A percentile compares a stretch with the other conserved stretches of the same genome.
phyloP scores from a whole-genome alignment of 176 grass and related monocot species.

The Hordeum vulgare region DNA sequence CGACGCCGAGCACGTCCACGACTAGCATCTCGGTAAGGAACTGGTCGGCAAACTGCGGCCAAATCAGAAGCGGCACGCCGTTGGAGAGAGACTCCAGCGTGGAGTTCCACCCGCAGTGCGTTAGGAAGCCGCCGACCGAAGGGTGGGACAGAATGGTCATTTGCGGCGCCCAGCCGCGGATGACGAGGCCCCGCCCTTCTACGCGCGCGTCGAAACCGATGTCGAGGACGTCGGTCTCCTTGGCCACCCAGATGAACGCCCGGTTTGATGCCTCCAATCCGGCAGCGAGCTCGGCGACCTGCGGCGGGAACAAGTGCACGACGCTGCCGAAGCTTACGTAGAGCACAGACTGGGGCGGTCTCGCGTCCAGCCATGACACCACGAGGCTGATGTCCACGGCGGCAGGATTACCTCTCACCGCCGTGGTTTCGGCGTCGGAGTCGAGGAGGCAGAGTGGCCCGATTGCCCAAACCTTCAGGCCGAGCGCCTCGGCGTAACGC shows the following conservation, averaged over 20 bases:
- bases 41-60: constrained; percentile 64
- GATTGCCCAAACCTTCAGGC: constrained; percentile 34
- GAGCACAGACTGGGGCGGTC: constrained; percentile 25
- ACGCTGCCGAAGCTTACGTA: constrained; percentile 52
- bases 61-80: constrained; percentile 60
- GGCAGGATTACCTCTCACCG: constrained; percentile 25
- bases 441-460: constrained; percentile 41
- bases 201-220: constrained; percentile 26
- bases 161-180: constrained; percentile 71
- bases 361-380: constrained; percentile 37
- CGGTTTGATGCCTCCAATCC: constrained; percentile 35
- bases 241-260: constrained; percentile 33
- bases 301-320: constrained; percentile 7
- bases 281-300: constrained; percentile 39
- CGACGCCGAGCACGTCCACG: constrained; percentile 44
- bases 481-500: constrained; percentile 29
- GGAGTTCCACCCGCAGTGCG: constrained; percentile 71
- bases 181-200: constrained; percentile 27
- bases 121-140: constrained; percentile 44
- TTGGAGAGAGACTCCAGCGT: constrained; percentile 38
- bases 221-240: constrained; percentile 7
- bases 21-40: constrained; percentile 58
- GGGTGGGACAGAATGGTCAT: constrained; percentile 47
- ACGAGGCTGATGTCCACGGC: constrained; percentile 4
- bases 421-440: background rate